Evolutionary conservation across 2,329 filamentous ascomycete genomes (phyloP), one percentile per base, ranked within the genome.

Genomic region (Hypoxylon sp.): DNA sequence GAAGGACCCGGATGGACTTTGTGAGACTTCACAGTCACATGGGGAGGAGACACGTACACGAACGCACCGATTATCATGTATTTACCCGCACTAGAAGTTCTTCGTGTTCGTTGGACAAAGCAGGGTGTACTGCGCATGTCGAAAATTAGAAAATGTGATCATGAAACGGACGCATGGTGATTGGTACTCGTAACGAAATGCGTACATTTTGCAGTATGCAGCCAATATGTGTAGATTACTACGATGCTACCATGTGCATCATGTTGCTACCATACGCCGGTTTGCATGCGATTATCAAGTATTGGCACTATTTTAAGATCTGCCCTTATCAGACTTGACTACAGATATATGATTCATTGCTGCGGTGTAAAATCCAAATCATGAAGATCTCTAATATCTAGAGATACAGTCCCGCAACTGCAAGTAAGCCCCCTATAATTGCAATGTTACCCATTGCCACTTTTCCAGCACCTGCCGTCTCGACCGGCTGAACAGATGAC

Each of bases 341-440:
- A 52, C 10, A 28, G 17, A 19, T 55, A 55, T 41, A 63, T 25
- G 46, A 9, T 13, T 9, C n/a, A 7, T 11, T 41, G 4, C 11
- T 51, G 30, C 34, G 11, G 14, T 38, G n/a, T 50, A 45, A 34
- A 23, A 51, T 56, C 19, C 19, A 57, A 3, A 52, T 36, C 10
- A 51, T 30, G 48, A 30, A 45, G 9, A 56, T 45, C 13, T 13
- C 25, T 49, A 38, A 23, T 36, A 55, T 46, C 41, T 58, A 68
- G 19, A 68, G 25, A 7, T 21, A 52, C 34, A 68, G 50, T 28
- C 58, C 67, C 21, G 56, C 51, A 57, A 55, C 58, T 19, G 34
- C 66, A 28, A 68, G 17, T 10, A 69, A 38, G 1, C 63, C 66
- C 34, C 69, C 69, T 58, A 63, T 43, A 11, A 69, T n/a, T 14